Conservation (phyloP, 176 grass and related monocot genomes). For the Triticum turgidum region DNA sequence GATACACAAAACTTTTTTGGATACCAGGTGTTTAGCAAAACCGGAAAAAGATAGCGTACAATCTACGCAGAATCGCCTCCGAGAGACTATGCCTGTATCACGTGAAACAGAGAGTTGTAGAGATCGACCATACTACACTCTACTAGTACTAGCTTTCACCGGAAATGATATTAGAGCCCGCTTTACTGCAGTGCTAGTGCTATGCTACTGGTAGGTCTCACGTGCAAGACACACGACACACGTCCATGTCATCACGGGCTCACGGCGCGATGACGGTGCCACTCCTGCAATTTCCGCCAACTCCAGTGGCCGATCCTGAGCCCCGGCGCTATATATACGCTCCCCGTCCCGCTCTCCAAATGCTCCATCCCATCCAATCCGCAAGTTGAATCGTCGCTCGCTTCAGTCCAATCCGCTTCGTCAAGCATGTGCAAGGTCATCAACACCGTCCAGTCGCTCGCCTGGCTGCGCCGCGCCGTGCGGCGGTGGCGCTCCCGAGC, state of each 20-base stretch:
- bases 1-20: too few relatives aligned
- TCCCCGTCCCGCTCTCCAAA: neutral
- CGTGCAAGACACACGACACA: neutral
- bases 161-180: neutral
- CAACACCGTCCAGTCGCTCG: conserved; percentile 29
- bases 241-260: neutral
- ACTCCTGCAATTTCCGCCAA: conserved; percentile 8
- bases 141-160: neutral
- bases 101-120: neutral
- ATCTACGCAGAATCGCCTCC: neutral
- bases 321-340: conserved; percentile 20
- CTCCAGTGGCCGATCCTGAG: neutral
- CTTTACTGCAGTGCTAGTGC: neutral
- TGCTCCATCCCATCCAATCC: neutral
- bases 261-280: neutral
- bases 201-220: neutral
- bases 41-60: too few relatives aligned
- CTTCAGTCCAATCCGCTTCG: neutral
- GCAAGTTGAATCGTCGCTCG: neutral
- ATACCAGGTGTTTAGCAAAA: too few relatives aligned
- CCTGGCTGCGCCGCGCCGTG: conserved; percentile 25
- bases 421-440: conserved; percentile 41
- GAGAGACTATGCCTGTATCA: neutral
- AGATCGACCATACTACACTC: neutral
- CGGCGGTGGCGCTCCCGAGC: conserved; percentile 18